Percentiles rank a stretch among this genome's conserved stretches.
Conservation (phyloP, 306 rosid species). For the Potentilla sterilis region DNA sequence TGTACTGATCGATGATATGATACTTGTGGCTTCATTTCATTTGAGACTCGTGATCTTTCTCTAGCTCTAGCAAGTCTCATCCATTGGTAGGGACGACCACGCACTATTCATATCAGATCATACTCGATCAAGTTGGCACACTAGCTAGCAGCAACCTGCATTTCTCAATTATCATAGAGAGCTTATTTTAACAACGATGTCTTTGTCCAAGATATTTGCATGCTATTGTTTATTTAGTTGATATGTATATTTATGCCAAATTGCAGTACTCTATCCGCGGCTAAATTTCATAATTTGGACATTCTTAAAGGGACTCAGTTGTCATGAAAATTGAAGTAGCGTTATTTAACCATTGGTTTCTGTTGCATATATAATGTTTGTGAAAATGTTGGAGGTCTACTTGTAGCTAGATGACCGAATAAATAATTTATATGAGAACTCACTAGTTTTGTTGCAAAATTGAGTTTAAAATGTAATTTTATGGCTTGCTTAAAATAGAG, state of each 20-base stretch:
- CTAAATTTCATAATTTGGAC: neutral
- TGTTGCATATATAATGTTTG: neutral
- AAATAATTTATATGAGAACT: neutral
- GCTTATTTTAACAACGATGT: neutral
- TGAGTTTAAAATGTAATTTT: neutral
- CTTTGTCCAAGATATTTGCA: neutral
- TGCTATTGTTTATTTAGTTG: neutral
- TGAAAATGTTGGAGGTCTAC: neutral
- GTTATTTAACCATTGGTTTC: neutral
- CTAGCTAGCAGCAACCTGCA: neutral
- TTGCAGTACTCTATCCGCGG: neutral
- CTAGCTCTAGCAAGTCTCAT: neutral
- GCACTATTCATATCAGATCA: neutral
- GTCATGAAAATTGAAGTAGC: neutral
- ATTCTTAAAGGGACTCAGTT: neutral
- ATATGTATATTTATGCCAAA: neutral
- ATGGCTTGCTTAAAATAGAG: neutral
- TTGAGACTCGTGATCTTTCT: neutral
- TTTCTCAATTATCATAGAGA: neutral
- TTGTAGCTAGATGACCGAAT: neutral
- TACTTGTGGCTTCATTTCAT: neutral
- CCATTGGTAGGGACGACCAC: conserved; percentile 7
- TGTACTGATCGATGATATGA: neutral
- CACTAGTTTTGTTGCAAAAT: too few species aligned
- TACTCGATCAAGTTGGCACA: neutral